phyloP scores from a whole-genome alignment of 495 filamentous ascomycete genomes.

The Talaromyces adpressus region DNA sequence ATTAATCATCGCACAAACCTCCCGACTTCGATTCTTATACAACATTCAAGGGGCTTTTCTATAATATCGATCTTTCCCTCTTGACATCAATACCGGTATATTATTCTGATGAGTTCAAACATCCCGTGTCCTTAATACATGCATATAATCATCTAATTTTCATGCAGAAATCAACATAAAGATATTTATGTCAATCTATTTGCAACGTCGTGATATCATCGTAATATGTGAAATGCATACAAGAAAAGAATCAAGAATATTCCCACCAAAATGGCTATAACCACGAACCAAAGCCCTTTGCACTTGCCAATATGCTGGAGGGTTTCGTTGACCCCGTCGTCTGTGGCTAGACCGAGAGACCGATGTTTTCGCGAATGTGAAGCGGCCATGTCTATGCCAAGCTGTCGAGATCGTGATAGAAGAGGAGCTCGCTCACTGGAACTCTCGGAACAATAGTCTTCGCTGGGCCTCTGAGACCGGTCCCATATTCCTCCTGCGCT shows the following conservation, averaged over 20 bases:
- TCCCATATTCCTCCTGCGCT: not conserved
- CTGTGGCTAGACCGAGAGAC: not conserved
- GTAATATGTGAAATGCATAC: conserved; percentile 24
- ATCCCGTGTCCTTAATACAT: not conserved
- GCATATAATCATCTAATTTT: not conserved
- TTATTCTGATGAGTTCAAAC: not conserved
- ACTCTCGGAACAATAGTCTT: not conserved
- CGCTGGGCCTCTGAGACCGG: not conserved
- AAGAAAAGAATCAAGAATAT: conserved; percentile 30
- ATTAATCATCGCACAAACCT: too few relatives aligned
- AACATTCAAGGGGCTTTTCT: not conserved
- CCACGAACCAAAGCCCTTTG: conserved; percentile 23
- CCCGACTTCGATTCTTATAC: not conserved
- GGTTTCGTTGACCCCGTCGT: not conserved
- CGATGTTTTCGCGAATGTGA: not conserved
- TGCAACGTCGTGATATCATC: conserved; percentile 19
- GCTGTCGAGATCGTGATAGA: not conserved
- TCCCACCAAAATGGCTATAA: conserved; percentile 19
- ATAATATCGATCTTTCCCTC: not conserved
- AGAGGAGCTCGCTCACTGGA: conserved; percentile 1
- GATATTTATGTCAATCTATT: conserved; percentile 9
- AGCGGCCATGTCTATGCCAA: not conserved
- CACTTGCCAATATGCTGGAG: conserved; percentile 20
- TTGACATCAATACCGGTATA: not conserved
- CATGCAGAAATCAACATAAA: not conserved